Conservation (phyloP, 2,329 filamentous ascomycete genomes). For the Cladosporium sp. region DNA sequence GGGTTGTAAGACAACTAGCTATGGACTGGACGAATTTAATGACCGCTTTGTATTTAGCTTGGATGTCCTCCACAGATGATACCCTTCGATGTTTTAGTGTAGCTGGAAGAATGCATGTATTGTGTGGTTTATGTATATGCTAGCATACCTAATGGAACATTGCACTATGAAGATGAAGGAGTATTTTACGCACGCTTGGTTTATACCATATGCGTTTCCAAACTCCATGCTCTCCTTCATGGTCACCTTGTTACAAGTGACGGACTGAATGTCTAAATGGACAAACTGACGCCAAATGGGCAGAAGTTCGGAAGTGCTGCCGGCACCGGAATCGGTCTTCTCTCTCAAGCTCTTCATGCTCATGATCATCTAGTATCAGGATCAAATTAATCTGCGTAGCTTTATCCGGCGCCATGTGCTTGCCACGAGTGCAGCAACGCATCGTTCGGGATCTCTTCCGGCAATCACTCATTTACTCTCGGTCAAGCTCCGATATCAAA, state of each 20-base stretch:
- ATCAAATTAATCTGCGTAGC: not conserved
- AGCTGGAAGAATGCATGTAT: constrained; percentile 6
- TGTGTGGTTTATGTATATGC: constrained; percentile 1
- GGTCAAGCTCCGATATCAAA: not conserved
- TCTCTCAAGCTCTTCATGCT: not conserved
- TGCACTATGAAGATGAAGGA: not conserved
- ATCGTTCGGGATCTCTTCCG: constrained; percentile 3
- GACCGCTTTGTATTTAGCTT: not conserved
- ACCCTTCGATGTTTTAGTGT: constrained; percentile 19
- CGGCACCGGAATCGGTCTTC: not conserved
- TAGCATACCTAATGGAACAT: not conserved
- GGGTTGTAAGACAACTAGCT: constrained; percentile 22
- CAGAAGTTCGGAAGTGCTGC: not conserved
- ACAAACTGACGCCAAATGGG: not conserved
- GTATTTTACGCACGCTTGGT: not conserved
- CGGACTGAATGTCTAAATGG: not conserved
- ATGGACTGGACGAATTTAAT: constrained; percentile 9
- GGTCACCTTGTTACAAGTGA: not conserved
- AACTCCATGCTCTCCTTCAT: not conserved
- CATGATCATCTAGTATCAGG: not conserved
- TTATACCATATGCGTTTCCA: not conserved
- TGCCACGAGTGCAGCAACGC: not conserved
- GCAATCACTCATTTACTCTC: not conserved
- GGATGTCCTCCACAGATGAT: constrained; percentile 17
- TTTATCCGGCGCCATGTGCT: not conserved